A percentile compares a stretch with the other conserved stretches of the same genome.
Evolutionary conservation across 768 basidiomycete genomes (phyloP).

Genomic region (Trametes meyenii): DNA sequence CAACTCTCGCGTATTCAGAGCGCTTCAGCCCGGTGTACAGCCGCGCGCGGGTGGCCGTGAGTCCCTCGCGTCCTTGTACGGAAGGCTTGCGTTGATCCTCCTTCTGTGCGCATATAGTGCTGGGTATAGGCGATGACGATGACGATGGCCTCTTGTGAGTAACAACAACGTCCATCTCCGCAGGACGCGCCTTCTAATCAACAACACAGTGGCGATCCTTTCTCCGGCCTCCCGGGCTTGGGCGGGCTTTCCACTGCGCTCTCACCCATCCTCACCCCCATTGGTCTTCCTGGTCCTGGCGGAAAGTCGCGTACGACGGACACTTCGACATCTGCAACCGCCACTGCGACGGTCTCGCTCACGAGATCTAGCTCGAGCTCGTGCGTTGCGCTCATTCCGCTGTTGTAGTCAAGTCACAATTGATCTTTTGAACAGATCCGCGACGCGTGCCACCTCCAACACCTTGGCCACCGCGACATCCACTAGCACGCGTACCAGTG

Average conservation of each 20-base stretch:
- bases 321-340: not conserved
- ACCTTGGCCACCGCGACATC: not conserved
- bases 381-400: not conserved
- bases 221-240: slow-evolving; percentile 1
- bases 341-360: slow-evolving; percentile 1
- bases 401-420: too few relatives aligned
- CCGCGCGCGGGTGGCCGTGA: slow-evolving; percentile 15
- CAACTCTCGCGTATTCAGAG: not conserved
- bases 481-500: not conserved
- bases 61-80: not conserved
- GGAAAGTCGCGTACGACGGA: slow-evolving; percentile 3
- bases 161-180: not conserved
- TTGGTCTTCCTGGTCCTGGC: not conserved
- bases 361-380: slow-evolving; percentile 2
- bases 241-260: not conserved
- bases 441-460: slow-evolving; percentile 7
- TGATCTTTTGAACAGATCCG: not conserved
- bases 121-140: slow-evolving; percentile 5
- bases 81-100: not conserved
- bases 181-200: not conserved
- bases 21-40: not conserved
- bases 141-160: slow-evolving; percentile 7
- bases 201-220: not conserved
- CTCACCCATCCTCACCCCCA: not conserved
- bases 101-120: not conserved